Evolutionary conservation across 2,329 filamentous ascomycete genomes (phyloP), one percentile per base, ranked within the genome.

Genomic region (Aspergillus oerlinghausenensis): DNA sequence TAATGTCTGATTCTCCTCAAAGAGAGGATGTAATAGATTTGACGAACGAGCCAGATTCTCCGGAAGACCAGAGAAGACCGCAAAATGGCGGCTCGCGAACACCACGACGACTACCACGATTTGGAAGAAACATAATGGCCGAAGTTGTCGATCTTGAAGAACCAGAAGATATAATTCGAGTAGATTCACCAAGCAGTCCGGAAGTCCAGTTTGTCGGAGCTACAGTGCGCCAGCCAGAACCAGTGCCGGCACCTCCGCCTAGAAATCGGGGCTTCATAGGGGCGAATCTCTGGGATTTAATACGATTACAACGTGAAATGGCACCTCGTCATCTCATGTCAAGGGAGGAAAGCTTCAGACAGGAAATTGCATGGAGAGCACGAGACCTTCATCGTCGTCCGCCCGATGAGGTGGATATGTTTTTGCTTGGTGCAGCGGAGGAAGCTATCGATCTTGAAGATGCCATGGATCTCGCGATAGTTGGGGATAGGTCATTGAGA

Each of bases 151-250:
- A 76, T 58, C 59, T 77, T 19, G 78, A 77, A 52, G 70, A 71
- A n/a, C 32, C 58, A 55, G 64, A 55, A 49, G 57, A 48, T 50
- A 56, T 48, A 52, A 63, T 19, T 42, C 51, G 9, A 50, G 55
- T 19, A 62, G 66, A 62, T 59, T 60, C 47, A 51, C 69, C 62
- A 1, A 70, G 65, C 45, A 79, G 74, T 47, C 79, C 80, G 2
- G 81, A 84, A 51, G 75, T 84, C 7, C 73, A 82, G 56, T 81
- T 83, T 62, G 59, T 80, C n/a, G 64, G 71, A 25, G 61, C 73
- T 11, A 66, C 65, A 26, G 59, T 65, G 42, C 64, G 68, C 1
- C 64, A 58, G 4, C 58, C 58, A 50, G 55, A 42, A 32, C 59
- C 60, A 49, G 59, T 52, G 51, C 54, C 42, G 23, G 56, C 50